Conservation (phyloP, 2,329 filamentous ascomycete species). For the Aspergillus transmontanensis region DNA sequence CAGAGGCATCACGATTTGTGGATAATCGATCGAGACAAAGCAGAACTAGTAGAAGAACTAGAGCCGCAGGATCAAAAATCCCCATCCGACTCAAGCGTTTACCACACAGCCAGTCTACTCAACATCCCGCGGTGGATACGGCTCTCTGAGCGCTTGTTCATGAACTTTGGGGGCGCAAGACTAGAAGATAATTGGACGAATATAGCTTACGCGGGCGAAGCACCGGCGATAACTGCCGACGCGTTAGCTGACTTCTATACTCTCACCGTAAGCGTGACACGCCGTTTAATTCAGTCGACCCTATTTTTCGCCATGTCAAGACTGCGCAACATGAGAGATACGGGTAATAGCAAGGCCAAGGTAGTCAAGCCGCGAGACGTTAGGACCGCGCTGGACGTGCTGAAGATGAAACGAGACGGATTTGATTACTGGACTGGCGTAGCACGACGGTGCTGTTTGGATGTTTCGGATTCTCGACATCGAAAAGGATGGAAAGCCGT, state of each 20-base stretch:
- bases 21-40: constrained; percentile 57
- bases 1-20: constrained; percentile 65
- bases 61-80: constrained; percentile 31
- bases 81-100: constrained; percentile 25
- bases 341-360: constrained; percentile 31
- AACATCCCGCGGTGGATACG: constrained; percentile 62
- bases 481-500: constrained; percentile 33
- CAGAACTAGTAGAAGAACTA: constrained; percentile 34
- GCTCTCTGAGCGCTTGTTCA: constrained; percentile 70
- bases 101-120: constrained; percentile 61
- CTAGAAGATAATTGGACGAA: constrained; percentile 69
- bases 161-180: constrained; percentile 64
- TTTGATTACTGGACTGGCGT: constrained; percentile 55
- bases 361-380: constrained; percentile 55
- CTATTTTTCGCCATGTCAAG: constrained; percentile 73
- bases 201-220: constrained; percentile 54
- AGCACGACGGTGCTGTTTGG: constrained; percentile 55
- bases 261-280: constrained; percentile 68
- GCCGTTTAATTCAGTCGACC: constrained; percentile 68
- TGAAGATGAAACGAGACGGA: constrained; percentile 53
- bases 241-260: constrained; percentile 76
- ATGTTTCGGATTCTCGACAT: constrained; percentile 48
- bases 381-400: constrained; percentile 54
- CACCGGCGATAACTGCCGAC: constrained; percentile 72
- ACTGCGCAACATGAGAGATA: constrained; percentile 54